A percentile compares a stretch with the other conserved stretches of the same genome.
Evolutionary conservation across 257 asterid species (phyloP).

Genomic region (Scutellaria galericulata): DNA sequence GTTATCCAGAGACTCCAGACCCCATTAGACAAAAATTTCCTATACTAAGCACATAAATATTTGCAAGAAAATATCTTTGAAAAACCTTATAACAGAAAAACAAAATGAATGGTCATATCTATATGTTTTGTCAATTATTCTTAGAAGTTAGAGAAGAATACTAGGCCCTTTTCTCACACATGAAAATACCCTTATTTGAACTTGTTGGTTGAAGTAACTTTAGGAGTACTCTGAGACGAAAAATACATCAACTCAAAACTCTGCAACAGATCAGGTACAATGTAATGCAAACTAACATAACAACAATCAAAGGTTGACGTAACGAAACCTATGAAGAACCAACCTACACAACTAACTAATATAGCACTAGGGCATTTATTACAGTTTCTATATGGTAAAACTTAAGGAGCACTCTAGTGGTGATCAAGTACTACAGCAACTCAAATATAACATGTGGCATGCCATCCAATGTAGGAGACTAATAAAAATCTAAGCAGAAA

Average conservation of each 20-base stretch:
- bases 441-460: conserved; percentile 17
- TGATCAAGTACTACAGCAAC: conserved; percentile 12
- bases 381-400: conserved; percentile 4
- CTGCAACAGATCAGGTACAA: conserved; percentile 14
- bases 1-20: conserved; percentile 1
- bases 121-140: conserved; percentile 7
- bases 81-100: conserved; percentile 15
- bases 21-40: conserved; percentile 8
- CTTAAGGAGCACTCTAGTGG: not conserved
- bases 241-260: conserved; percentile 20
- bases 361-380: conserved; percentile 16
- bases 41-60: conserved; percentile 22
- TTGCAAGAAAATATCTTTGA: conserved; percentile 16
- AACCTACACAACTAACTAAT: conserved; percentile 10
- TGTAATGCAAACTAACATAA: not conserved
- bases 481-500: conserved; percentile 20
- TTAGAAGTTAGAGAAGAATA: not conserved
- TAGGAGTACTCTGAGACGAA: not conserved
- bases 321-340: conserved; percentile 13
- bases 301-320: conserved; percentile 10
- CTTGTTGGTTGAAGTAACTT: conserved; percentile 2
- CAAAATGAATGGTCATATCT: conserved; percentile 2
- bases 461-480: conserved; percentile 14
- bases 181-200: not conserved
- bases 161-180: conserved; percentile 10